A percentile compares a stretch with the other conserved stretches of the same genome.
Evolutionary conservation across 345 rosid genomes (phyloP).

Genomic region (Acer negundo): DNA sequence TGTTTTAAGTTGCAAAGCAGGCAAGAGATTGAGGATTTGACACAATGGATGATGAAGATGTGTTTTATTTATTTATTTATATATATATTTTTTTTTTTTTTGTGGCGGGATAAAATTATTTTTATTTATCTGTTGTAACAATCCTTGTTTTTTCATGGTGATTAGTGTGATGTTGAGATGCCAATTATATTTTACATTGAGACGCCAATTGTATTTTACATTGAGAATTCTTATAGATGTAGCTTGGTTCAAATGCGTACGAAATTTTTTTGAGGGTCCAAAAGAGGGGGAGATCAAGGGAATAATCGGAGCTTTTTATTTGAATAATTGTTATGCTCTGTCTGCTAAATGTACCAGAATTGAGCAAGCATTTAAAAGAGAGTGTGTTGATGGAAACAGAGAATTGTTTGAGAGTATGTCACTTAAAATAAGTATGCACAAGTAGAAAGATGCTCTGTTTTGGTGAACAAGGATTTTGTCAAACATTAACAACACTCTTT

Average conservation of each 20-base stretch:
- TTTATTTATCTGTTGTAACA: background rate
- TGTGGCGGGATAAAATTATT: background rate
- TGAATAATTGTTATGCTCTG: background rate
- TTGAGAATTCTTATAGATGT: background rate
- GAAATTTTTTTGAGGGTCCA: too few relatives aligned
- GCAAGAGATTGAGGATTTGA: background rate
- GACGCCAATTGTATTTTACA: background rate
- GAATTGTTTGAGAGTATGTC: background rate
- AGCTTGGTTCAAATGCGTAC: background rate
- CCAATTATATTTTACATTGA: background rate
- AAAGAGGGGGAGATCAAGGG: background rate
- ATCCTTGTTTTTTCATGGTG: background rate
- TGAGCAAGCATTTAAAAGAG: background rate
- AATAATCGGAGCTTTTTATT: background rate
- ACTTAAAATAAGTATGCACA: background rate
- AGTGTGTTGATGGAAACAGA: background rate
- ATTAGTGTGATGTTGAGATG: background rate
- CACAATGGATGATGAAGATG: background rate
- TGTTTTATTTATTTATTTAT: background rate
- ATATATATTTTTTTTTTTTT: too few relatives aligned
- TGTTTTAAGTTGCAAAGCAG: background rate
- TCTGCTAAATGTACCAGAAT: background rate
- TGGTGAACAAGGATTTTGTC: background rate
- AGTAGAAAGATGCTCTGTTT: background rate
- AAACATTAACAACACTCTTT: background rate